Evolutionary conservation across 352 stramenopile species (phyloP).

Genomic region (Phytophthora europaea): DNA sequence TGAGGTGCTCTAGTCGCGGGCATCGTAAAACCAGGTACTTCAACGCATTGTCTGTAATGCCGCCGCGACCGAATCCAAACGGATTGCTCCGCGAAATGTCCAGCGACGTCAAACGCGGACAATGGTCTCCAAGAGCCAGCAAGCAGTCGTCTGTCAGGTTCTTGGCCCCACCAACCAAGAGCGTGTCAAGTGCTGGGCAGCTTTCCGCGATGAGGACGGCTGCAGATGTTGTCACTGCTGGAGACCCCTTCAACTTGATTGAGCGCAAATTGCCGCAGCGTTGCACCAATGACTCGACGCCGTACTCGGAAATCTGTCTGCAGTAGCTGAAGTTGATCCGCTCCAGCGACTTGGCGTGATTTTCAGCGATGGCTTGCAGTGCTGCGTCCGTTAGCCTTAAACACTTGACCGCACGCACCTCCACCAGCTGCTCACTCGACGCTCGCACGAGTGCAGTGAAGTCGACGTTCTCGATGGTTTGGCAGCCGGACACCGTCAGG

Average conservation of each 20-base stretch:
- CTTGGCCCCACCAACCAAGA: conserved; percentile 59
- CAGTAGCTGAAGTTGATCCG: conserved; percentile 73
- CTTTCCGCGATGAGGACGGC: conserved; percentile 44
- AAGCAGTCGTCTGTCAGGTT: conserved; percentile 59
- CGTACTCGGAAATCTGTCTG: conserved; percentile 54
- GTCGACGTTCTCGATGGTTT: conserved; percentile 55
- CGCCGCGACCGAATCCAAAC: conserved; percentile 63
- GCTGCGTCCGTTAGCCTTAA: conserved; percentile 57
- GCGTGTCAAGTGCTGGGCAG: conserved; percentile 47
- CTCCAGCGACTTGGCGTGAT: conserved; percentile 49
- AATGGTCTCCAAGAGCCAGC: conserved; percentile 52
- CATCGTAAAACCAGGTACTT: conserved; percentile 58
- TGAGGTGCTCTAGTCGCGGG: conserved; percentile 47
- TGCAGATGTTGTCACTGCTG: conserved; percentile 56
- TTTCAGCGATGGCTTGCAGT: conserved; percentile 32
- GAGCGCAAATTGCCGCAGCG: conserved; percentile 41
- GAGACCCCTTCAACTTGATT: conserved; percentile 66
- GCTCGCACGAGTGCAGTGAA: conserved; percentile 50
- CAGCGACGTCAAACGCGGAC: conserved; percentile 45
- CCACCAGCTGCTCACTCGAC: conserved; percentile 44
- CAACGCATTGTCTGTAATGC: conserved; percentile 59
- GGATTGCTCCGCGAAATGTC: conserved; percentile 76
- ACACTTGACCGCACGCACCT: conserved; percentile 65
- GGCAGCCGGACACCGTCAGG: conserved; percentile 67
- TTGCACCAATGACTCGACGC: conserved; percentile 43